phyloP scores from a whole-genome alignment of 140 eudicot genomes.

The Oenanthe javanica region DNA sequence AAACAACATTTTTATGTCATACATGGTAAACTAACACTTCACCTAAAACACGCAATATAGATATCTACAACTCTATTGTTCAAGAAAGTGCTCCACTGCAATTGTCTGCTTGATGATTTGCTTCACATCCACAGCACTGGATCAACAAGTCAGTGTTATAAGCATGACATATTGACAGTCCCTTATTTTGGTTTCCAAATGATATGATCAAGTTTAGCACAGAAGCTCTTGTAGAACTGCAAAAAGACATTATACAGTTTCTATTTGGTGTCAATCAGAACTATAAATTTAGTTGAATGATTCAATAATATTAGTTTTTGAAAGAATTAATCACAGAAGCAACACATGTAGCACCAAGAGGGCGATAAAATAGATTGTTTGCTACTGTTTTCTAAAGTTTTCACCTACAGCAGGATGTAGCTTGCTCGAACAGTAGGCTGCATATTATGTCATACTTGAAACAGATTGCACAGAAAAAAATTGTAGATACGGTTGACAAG shows the following conservation, averaged over 20 bases:
- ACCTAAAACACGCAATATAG: not conserved
- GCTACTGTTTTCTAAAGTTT: not conserved
- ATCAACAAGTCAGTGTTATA: conserved; percentile 59
- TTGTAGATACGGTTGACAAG: not conserved
- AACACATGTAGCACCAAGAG: not conserved
- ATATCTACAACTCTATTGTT: conserved; percentile 1
- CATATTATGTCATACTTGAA: not conserved
- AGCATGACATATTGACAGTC: conserved; percentile 35
- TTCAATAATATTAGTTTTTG: not conserved
- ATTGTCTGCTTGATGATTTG: conserved; percentile 19
- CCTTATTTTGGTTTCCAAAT: conserved; percentile 82
- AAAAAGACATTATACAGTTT: not conserved
- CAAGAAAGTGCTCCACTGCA: not conserved
- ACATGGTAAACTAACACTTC: conserved; percentile 16
- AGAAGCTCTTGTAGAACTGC: conserved; percentile 90
- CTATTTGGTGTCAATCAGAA: not conserved
- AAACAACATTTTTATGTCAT: not conserved
- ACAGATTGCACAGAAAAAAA: not conserved
- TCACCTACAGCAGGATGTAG: not conserved
- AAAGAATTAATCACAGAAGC: not conserved
- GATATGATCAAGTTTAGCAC: conserved; percentile 52
- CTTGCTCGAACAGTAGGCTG: not conserved
- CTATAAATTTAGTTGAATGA: not conserved
- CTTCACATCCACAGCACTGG: conserved; percentile 19
- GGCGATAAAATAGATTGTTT: not conserved